Conservation (phyloP, 2,329 filamentous ascomycete genomes). For the Zymoseptoria pseudotritici region DNA sequence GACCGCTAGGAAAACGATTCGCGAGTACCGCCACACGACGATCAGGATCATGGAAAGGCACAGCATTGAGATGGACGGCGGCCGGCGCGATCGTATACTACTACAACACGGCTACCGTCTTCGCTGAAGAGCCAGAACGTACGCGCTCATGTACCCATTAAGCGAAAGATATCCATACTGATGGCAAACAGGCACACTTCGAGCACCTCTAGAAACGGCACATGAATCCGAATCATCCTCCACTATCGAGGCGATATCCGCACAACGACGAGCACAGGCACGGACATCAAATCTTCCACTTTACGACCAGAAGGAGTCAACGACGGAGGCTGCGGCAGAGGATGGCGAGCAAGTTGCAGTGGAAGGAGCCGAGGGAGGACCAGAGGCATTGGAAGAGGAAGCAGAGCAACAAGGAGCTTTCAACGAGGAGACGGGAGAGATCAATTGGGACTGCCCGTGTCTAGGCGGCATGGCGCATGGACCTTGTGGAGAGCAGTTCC, state of each 20-base stretch:
- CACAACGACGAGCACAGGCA: slow-evolving; percentile 33
- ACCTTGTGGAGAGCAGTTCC: slow-evolving; percentile 93
- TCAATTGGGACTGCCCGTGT: slow-evolving; percentile 99
- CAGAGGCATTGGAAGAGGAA: slow-evolving; percentile 66
- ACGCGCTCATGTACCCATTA: slow-evolving; percentile 29
- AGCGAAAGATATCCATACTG: slow-evolving; percentile 4
- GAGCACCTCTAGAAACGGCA: slow-evolving; percentile 34
- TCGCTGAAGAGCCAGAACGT: slow-evolving; percentile 77
- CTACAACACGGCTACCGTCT: slow-evolving; percentile 84
- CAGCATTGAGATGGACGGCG: slow-evolving; percentile 64
- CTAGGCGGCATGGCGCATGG: slow-evolving; percentile 95
- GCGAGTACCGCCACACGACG: slow-evolving; percentile 53
- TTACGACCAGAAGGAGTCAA: slow-evolving; percentile 6
- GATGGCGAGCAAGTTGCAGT: slow-evolving; percentile 17
- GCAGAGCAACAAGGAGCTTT: slow-evolving; percentile 85
- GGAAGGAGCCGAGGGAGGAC: slow-evolving; percentile 42
- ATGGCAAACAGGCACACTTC: slow-evolving; percentile 21
- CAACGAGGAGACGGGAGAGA: slow-evolving; percentile 97
- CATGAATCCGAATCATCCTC: slow-evolving; percentile 35
- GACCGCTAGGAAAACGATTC: slow-evolving; percentile 37
- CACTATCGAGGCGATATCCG: slow-evolving; percentile 39
- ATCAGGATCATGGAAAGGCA: slow-evolving; percentile 75
- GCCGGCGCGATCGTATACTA: slow-evolving; percentile 77
- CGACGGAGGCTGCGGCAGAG: slow-evolving; percentile 6
- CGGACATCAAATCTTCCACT: slow-evolving; percentile 8